Conservation (phyloP, 2,329 filamentous ascomycete genomes). For the Emmonsiellopsis sp. region DNA sequence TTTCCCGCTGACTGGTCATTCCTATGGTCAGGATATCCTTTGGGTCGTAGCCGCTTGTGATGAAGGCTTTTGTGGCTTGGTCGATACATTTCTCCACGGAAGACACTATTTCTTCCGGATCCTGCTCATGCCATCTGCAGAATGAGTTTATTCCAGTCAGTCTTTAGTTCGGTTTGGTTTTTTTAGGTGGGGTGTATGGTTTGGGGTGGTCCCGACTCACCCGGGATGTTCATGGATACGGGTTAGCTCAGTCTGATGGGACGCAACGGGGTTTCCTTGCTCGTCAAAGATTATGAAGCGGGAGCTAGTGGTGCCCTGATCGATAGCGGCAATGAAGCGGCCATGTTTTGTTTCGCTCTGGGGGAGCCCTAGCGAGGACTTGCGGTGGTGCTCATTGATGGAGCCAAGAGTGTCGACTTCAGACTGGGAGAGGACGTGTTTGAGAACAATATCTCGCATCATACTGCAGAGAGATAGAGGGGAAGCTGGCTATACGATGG, state of each 20-base stretch:
- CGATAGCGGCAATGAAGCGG: conserved; percentile 74
- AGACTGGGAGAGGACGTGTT: conserved; percentile 1
- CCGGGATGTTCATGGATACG: conserved; percentile 79
- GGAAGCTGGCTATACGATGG: background rate
- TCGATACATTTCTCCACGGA: conserved; percentile 75
- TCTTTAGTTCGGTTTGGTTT: background rate
- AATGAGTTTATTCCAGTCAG: conserved; percentile 5
- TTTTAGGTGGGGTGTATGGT: conserved; percentile 1
- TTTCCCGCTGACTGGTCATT: conserved; percentile 87
- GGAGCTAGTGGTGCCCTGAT: conserved; percentile 83
- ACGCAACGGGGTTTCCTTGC: conserved; percentile 65
- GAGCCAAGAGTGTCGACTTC: background rate
- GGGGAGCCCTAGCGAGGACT: background rate
- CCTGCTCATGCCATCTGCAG: conserved; percentile 78
- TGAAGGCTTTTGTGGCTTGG: conserved; percentile 62
- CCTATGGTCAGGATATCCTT: conserved; percentile 67
- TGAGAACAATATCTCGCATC: conserved; percentile 4
- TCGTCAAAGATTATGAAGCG: conserved; percentile 86
- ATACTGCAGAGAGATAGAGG: background rate
- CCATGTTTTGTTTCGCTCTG: background rate
- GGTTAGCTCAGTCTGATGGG: conserved; percentile 78
- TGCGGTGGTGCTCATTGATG: background rate
- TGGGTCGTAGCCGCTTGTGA: conserved; percentile 57
- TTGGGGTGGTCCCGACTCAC: conserved; percentile 42
- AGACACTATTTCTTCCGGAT: conserved; percentile 65